Evolutionary conservation across 768 basidiomycete species (phyloP).

Genomic region (Termitomyces sp.): DNA sequence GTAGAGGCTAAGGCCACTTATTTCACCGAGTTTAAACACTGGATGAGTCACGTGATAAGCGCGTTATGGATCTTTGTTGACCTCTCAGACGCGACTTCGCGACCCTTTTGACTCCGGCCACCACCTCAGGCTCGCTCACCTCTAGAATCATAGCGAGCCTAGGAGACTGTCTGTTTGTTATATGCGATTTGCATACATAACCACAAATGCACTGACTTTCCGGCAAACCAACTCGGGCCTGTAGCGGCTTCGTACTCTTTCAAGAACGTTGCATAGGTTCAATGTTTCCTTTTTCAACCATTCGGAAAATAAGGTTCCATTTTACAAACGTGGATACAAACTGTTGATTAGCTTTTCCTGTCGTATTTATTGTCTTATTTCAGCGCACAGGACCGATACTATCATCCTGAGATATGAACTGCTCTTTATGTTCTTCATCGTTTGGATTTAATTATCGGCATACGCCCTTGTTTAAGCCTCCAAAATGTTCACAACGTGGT

Average conservation of each 20-base stretch:
- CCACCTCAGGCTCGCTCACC: not conserved
- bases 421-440: not conserved
- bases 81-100: not conserved
- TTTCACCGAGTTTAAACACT: slow-evolving; percentile 4
- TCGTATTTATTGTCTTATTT: not conserved
- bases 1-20: slow-evolving; percentile 1
- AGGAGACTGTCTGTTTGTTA: not conserved
- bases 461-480: not conserved
- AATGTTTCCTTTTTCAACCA: not conserved
- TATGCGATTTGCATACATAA: not conserved
- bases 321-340: no score
- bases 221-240: not conserved
- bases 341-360: not conserved
- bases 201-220: not conserved
- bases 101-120: not conserved
- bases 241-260: no score
- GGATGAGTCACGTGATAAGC: slow-evolving; percentile 29
- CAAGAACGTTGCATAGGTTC: not conserved
- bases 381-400: no score
- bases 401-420: no score
- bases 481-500: not conserved
- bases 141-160: not conserved
- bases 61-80: slow-evolving; percentile 31
- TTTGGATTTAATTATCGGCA: not conserved
- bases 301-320: not conserved